phyloP scores from a whole-genome alignment of 2,329 filamentous ascomycete genomes.

The Aspergillus sojae region DNA sequence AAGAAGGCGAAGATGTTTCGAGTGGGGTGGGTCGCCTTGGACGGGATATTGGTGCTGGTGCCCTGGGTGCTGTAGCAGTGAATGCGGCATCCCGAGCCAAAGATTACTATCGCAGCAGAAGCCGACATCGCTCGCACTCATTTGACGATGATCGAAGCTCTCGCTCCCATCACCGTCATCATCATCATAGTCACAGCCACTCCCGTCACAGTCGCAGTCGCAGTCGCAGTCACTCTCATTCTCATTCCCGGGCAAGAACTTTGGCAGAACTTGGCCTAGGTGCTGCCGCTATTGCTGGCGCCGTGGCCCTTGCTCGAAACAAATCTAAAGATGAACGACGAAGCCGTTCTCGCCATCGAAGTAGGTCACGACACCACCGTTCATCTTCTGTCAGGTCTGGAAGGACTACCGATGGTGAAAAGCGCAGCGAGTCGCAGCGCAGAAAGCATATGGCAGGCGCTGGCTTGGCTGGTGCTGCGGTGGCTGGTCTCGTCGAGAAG shows the following conservation, averaged over 20 bases:
- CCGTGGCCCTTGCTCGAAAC: constrained; percentile 60
- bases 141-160: constrained; percentile 43
- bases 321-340: constrained; percentile 54
- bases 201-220: constrained; percentile 27
- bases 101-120: constrained; percentile 53
- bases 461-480: constrained; percentile 63
- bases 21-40: constrained; percentile 52
- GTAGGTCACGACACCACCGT: constrained; percentile 48
- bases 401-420: constrained; percentile 24
- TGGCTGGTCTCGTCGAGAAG: constrained; percentile 62
- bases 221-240: constrained; percentile 49
- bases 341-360: constrained; percentile 46
- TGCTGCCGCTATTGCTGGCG: constrained; percentile 62
- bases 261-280: constrained; percentile 56
- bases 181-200: constrained; percentile 31
- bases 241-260: constrained; percentile 54
- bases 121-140: constrained; percentile 46
- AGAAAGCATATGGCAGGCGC: constrained; percentile 64
- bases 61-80: constrained; percentile 63
- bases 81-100: constrained; percentile 57
- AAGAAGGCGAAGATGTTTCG: constrained; percentile 57
- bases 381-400: constrained; percentile 31
- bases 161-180: constrained; percentile 35
- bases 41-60: constrained; percentile 61
- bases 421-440: constrained; percentile 50